Conservation (phyloP, 305 asterid species). For the Fraxinus platypoda region DNA sequence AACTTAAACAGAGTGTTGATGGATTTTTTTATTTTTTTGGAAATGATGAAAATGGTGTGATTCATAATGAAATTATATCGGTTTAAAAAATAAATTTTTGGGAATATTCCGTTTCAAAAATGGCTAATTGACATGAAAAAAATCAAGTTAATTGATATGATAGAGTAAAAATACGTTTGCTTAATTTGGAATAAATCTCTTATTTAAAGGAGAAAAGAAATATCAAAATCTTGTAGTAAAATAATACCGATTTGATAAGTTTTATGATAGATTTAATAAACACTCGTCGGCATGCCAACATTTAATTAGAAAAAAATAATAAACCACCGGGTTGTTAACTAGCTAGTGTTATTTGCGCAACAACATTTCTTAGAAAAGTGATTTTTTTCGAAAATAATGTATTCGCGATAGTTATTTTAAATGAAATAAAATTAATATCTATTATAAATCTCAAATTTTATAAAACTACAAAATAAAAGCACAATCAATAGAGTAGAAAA, state of each 20-base stretch:
- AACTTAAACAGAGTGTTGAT: not conserved
- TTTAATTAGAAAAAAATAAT: not conserved
- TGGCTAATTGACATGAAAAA: not conserved
- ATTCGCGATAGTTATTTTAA: no score
- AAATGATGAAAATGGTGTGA: not conserved
- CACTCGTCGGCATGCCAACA: not conserved
- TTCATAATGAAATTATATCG: not conserved
- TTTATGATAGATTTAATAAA: not conserved
- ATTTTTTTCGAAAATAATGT: no score
- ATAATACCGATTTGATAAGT: not conserved
- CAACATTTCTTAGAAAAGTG: no score
- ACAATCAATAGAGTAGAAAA: no score
- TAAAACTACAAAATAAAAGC: no score
- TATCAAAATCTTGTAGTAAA: not conserved
- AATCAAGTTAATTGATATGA: not conserved
- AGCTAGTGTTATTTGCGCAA: no score
- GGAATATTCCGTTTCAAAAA: not conserved
- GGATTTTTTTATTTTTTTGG: not conserved
- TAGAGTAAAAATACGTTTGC: not conserved
- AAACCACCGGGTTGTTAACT: not conserved
- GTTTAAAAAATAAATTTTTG: not conserved
- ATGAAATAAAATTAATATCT: no score
- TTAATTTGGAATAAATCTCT: not conserved
- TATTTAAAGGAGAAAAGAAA: not conserved
- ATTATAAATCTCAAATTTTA: no score